Evolutionary conservation across 2,329 filamentous ascomycete genomes (phyloP), one percentile per base, ranked within the genome.

Genomic region (Botrytis fragariae): DNA sequence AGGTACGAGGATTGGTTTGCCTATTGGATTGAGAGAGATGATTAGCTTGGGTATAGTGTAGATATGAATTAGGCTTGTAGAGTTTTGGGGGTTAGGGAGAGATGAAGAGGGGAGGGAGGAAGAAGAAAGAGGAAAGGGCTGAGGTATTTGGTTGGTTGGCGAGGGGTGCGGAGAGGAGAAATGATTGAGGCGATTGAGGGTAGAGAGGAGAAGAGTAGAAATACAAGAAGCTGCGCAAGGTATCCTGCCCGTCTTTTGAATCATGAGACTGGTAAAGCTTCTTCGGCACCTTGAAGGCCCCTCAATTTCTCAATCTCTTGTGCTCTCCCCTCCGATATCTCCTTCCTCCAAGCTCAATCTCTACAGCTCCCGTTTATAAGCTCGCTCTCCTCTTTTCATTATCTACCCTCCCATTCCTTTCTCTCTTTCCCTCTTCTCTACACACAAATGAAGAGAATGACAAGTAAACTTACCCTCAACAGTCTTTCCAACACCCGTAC

Each of bases 1-100:
- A 0, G 97, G 96, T n/a, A 99, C 94, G 32, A 99, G 88, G 65
- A 98, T 92, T 12, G 85, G 84, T 79, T 87, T 88, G 83, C 77
- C 81, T 82, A 48, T 64, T 44, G 37, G 42, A 54, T 20, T 39
- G 22, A 5, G 22, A 25, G 14, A 14, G 29, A 12, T 32, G 42
- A 72, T 77, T 68, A 76, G 74, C 73, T 39, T 57, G 4, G 18
- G 32, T 37, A 8, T 9, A 1, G 22, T 22, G 7, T 32, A 18
- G 54, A 12, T 20, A 20, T 8, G 16, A 20, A 3, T 1, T 59
- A 3, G 6, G 6, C 29, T 59, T 59, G 57, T 32, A 3, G 29
- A 59, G 9, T 4, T 10, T 32, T 9, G 2, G 4, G 22, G 2
- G 32, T 1, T 1, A 37, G 2, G 22, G 5, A n/a, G 48, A 25